Base-by-base conservation (phyloP, 352 stramenopile species). In the Globisporangium emineosum region DNA sequence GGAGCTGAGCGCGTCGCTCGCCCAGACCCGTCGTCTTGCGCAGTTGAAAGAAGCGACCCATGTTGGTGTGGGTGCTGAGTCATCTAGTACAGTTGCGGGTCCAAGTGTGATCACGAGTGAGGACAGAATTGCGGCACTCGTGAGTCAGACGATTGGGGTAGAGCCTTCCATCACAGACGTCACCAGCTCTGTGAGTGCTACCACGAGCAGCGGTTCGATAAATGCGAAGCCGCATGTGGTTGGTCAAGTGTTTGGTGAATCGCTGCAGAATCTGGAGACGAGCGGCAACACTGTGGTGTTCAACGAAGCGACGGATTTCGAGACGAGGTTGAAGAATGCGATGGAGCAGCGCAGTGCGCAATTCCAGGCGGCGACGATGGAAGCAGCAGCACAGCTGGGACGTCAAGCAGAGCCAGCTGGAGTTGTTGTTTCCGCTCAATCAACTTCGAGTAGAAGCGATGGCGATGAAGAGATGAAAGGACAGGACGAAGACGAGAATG, bases 261-360 rank as follows among this genome's bases (percentile, higher is more conserved):
- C 81, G 0, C 76, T 78, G 43, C 65, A 76, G 2, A 60, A 76
- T 0, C 21, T 64, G 23, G 63, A 64, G 17, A 40, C 56, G 0
- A 72, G 64, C 30, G 63, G 55, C 17, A 88, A 93, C 47, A 66
- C 69, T 0, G 83, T 93, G 2, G 84, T 94, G 30, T 94, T 93
- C 54, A 93, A 90, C 51, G 78, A 96, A n/a, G 82, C 85, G 47
- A 93, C 83, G 1, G 85, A 94, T 68, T 95, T 95, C 55, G 81
- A 93, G 55, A 89, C 81, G 21, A 73, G 85, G 0, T 65, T 96
- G 50, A 79, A 78, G 5, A 89, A 83, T 35, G 85, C 86, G 5
- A 91, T 94, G 75, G 76, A 94, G 60, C 81, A 89, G 63, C 79
- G 83, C 23, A 77, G 73, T 1, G 73, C 72, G 40, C 73, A 86